phyloP scores from a whole-genome alignment of 257 asterid species.

The Nicotiana benthamiana region DNA sequence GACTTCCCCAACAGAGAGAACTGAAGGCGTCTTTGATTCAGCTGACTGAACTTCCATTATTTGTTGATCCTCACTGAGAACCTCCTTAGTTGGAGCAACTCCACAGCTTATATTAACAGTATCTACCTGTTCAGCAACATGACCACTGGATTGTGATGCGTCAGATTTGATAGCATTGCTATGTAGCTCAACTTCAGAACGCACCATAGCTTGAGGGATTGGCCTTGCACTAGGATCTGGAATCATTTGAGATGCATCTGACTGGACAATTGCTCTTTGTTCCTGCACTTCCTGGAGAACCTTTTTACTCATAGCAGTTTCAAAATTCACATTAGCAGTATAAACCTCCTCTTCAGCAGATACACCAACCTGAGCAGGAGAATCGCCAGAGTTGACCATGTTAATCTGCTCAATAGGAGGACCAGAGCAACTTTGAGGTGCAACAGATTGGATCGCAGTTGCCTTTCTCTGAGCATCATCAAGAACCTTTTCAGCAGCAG shows the following conservation, averaged over 20 bases:
- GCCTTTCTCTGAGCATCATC: neutral
- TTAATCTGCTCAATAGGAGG: constrained; percentile 1
- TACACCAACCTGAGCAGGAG: constrained; percentile 9
- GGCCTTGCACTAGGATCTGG: neutral
- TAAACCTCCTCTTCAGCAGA: neutral
- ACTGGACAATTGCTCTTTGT: neutral
- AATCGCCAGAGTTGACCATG: neutral
- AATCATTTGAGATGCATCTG: neutral
- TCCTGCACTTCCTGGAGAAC: constrained; percentile 6
- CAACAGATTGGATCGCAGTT: neutral
- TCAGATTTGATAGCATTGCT: neutral
- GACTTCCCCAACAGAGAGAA: constrained; percentile 1
- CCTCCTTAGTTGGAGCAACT: neutral
- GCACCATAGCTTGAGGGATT: neutral
- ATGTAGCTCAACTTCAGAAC: constrained; percentile 1
- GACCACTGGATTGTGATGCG: neutral
- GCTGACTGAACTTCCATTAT: neutral
- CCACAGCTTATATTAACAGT: neutral
- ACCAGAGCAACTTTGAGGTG: constrained; percentile 9
- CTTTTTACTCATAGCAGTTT: neutral
- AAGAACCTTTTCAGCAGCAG: neutral
- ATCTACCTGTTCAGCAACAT: neutral
- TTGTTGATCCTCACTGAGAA: constrained; percentile 5
- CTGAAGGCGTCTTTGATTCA: neutral
- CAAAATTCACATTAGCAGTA: neutral